A percentile compares a stretch with the other conserved stretches of the same genome.
These are phyloP conservation scores for rapeseed (Brassica napus) DNA, from an alignment of 345 rosid species.

Conservation along the genomic window Da-Ae NC_063446.1:8412001-8412500, in stretches of 20 bases:
- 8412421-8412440: not conserved
- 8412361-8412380: not conserved
- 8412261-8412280: constrained; percentile 33
- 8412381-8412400: not conserved
- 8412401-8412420: not conserved
- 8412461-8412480: too few relatives aligned
- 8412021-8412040: constrained; percentile 32
- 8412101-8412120: constrained; percentile 15
- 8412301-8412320: constrained; percentile 20
- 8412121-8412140: constrained; percentile 35
- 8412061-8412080: constrained; percentile 39
- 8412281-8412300: constrained; percentile 23
- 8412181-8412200: constrained; percentile 27
- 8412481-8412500: too few relatives aligned
- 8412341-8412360: constrained; percentile 33
- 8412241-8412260: constrained; percentile 39
- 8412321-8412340: constrained; percentile 13
- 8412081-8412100: constrained; percentile 21
- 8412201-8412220: constrained; percentile 24
- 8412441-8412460: not conserved
- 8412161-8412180: not conserved
- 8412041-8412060: constrained; percentile 33
- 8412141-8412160: constrained; percentile 25
- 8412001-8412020: constrained; percentile 29
- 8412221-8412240: constrained; percentile 35